Base-by-base conservation (phyloP, 768 basidiomycete species). In the Grammothele lineata region DNA sequence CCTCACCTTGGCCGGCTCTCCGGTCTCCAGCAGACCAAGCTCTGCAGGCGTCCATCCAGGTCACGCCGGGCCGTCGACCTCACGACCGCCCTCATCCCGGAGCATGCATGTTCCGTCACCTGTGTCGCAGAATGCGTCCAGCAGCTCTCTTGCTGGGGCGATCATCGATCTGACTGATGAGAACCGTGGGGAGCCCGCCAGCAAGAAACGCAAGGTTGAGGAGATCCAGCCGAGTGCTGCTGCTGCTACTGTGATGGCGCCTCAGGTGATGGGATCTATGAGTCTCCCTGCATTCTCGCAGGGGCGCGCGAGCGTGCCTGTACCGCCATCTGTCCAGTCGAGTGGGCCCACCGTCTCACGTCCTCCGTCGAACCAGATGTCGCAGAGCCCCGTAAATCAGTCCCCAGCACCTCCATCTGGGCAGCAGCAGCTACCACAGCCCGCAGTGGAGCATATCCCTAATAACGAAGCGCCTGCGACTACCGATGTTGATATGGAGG, bases 401-500 rank as follows among this genome's bases (percentile, higher is more conserved):
- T n/a, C 35, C 35, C 6, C n/a, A 8, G 18, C 35, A 6, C 9
- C n/a, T 36, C 6, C 18, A 36, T n/a, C 15, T n/a, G 8, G 6
- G 9, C 9, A 8, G 6, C n/a, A 7, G 7, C 8, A 8, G 18
- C 35, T n/a, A n/a, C 35, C 35, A 6, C 35, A 36, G 35, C 35
- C 35, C 7, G 15, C 35, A 36, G 35, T 19, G 8, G 35, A 7
- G 7, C 35, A 14, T 8, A 19, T 36, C 9, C 35, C 27, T 7
- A 30, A 8, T 7, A n/a, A 36, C 6, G 9, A 8, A 6, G 6
- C 35, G 35, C 12, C 18, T 7, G 35, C 18, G n/a, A n/a, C 6
- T n/a, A 19, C 12, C 8, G 36, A 35, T 27, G 40, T 36, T 1
- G 69, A 69, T 7, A 68, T 63, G 11, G 49, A 45, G 25, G 54